Evolutionary conservation across 306 rosid genomes (phyloP), one percentile per base, ranked within the genome.

Genomic region (Psophocarpus tetragonolobus): DNA sequence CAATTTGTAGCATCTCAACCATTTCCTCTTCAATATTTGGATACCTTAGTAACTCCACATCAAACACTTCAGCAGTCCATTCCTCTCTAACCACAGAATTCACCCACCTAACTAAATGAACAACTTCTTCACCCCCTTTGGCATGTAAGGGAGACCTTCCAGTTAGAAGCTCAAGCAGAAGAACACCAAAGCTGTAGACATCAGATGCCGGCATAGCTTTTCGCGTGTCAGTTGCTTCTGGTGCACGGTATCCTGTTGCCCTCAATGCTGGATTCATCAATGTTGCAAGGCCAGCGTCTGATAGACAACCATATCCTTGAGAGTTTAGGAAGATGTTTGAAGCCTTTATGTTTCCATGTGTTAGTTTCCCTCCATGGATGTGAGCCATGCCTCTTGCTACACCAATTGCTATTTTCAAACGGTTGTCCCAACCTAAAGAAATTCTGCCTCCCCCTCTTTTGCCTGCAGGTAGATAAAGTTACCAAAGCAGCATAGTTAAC

Each of bases 11-110:
- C 96, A 91, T 90, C 71, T 90, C 93, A 8, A 91, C 97, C 96
- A 94, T 90, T 71, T 94, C 96, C 78, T 91, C 98, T 78, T 94
- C 98, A 21, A 91, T 92, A 57, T 91, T 87, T 21, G 91, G 87
- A 76, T 77, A 90, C 85, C 88, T 90, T 10, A 91, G 73, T 29
- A 94, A 90, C 65, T 88, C 91, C 1, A 87, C 87, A 85, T 94
- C 98, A 76, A 94, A 94, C 38, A 94, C 98, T 62, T 94, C 98
- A 8, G 91, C 92, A 32, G 97, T 91, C 98, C 98, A 94, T 73
- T 94, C 98, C 79, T 94, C 98, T 68, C 98, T 84, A 12, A 94
- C 97, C 81, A 94, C 96, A 41, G 97, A 91, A 81, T 86, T 91
- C 80, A 94, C 98, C 98, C 98, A 94, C 24, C 96, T 90, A 45